Evolutionary conservation across 129 eudicot species (phyloP).

Genomic region (Centaurea solstitialis): DNA sequence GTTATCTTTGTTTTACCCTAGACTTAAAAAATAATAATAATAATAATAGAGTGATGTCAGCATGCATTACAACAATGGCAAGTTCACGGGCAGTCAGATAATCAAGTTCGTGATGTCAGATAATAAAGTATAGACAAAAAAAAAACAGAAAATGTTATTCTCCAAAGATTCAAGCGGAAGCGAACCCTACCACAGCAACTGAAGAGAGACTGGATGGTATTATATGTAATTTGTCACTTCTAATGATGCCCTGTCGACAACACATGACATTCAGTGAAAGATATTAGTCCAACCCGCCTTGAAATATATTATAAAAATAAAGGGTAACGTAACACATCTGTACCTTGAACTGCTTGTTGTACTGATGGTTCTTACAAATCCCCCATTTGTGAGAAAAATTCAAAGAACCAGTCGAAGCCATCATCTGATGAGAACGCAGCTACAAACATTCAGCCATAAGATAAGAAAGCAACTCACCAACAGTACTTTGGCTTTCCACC

Average conservation of each 20-base stretch:
- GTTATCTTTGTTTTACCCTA: not conserved
- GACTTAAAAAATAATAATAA: not conserved
- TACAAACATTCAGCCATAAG: slow-evolving; percentile 24
- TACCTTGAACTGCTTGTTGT: slow-evolving; percentile 55
- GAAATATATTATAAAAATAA: not conserved
- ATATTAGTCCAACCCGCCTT: not conserved
- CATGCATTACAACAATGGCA: not conserved
- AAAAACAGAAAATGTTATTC: not conserved
- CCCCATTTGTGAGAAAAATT: slow-evolving; percentile 62
- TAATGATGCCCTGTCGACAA: slow-evolving; percentile 43
- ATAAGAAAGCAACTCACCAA: slow-evolving; percentile 15
- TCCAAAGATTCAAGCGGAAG: no score
- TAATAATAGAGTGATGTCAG: no score
- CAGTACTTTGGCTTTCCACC: slow-evolving; percentile 6
- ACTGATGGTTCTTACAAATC: slow-evolving; percentile 53
- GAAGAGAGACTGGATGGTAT: slow-evolving; percentile 46
- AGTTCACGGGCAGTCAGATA: not conserved
- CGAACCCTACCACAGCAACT: slow-evolving; percentile 55
- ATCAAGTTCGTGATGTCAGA: not conserved
- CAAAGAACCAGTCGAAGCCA: slow-evolving; percentile 69
- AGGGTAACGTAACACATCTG: not conserved
- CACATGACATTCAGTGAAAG: slow-evolving; percentile 9
- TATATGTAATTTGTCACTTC: slow-evolving; percentile 44
- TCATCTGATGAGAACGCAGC: slow-evolving; percentile 18
- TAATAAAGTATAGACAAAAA: not conserved